Evolutionary conservation across 2,329 filamentous ascomycete genomes (phyloP).

Genomic region (Rhynchosporium agropyri): DNA sequence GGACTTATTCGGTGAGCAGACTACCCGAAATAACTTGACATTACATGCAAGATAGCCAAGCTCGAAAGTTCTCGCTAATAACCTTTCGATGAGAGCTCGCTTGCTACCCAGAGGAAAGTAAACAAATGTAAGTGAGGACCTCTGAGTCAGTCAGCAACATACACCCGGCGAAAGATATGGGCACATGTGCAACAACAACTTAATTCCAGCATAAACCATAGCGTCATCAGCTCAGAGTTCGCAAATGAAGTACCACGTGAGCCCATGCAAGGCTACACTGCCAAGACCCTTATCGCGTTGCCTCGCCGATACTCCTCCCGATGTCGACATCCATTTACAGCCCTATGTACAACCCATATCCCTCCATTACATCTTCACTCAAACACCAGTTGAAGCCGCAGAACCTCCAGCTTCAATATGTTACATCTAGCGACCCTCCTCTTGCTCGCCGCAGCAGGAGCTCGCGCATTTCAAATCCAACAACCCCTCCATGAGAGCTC

Average conservation of each 20-base stretch:
- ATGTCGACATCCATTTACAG: constrained; percentile 6
- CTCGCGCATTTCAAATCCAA: constrained; percentile 28
- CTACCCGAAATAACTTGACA: too few species aligned
- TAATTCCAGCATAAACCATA: too few species aligned
- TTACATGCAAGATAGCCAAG: too few species aligned
- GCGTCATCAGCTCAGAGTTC: too few species aligned
- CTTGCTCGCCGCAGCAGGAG: constrained; percentile 25
- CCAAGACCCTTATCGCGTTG: constrained; percentile 24
- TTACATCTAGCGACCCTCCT: constrained; percentile 23
- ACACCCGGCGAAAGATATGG: too few species aligned
- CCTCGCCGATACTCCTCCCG: constrained; percentile 16
- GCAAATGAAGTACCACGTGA: background rate
- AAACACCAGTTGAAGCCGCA: constrained; percentile 3
- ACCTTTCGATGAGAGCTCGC: too few species aligned
- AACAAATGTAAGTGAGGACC: too few species aligned
- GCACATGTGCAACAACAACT: too few species aligned
- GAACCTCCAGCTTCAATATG: constrained; percentile 24
- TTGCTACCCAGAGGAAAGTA: too few species aligned
- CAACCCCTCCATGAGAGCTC: constrained; percentile 27
- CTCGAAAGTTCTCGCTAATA: too few species aligned
- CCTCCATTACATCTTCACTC: background rate
- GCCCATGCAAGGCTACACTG: constrained; percentile 23
- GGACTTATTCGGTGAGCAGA: too few species aligned
- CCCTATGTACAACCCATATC: background rate
- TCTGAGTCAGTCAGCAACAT: too few species aligned